Evolutionary conservation across 1,284 basidiomycete species (phyloP), one percentile per base, ranked within the genome.

Genomic region (Coniferiporia sulphurascens): DNA sequence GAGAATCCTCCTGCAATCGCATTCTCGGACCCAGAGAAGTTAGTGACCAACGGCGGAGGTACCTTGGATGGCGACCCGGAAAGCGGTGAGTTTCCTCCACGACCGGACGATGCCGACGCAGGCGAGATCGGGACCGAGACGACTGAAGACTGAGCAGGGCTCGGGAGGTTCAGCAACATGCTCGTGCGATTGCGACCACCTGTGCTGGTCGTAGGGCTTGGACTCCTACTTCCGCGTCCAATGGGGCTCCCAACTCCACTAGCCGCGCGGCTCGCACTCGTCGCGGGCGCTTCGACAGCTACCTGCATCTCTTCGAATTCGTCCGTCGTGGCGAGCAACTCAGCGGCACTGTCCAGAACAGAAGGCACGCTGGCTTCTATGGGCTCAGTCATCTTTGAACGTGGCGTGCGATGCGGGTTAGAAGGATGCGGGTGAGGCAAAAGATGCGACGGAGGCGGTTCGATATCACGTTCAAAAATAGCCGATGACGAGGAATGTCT

Each of bases 401-500:
- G 79, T 0, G 89, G 80, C 49, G 84, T 87, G 41, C 85, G 81
- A 68, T 91, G 89, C 0, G 88, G 85, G 68, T 87, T 83, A 9
- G 68, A 67, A 7, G 71, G 72, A 67, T 78, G 79, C 62, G 75
- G 72, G 41, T 53, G 56, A 19, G 55, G 49, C 46, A 41, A 45
- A 68, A 58, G 57, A 34, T 61, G 68, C 56, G 78, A 72, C 0
- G 78, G 72, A 0, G 81, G 79, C 21, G 85, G 83, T 65, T 91
- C 89, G 63, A 91, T 89, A 68, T 91, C 89, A 48, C 89, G 83
- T 71, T 91, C 88, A 60, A 91, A 91, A 58, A 91, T 91, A 51
- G 88, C 89, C 1, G 86, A 89, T 0, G 87, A 88, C 0, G 86
- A 87, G 0, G 87, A 89, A 66, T 86, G 87, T 7, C 87, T 89